These are phyloP conservation scores for Anthoceros angustus DNA, from an alignment of 225 moss, liverwort and hornwort genomes.

Conservation along the genomic window DNA sequence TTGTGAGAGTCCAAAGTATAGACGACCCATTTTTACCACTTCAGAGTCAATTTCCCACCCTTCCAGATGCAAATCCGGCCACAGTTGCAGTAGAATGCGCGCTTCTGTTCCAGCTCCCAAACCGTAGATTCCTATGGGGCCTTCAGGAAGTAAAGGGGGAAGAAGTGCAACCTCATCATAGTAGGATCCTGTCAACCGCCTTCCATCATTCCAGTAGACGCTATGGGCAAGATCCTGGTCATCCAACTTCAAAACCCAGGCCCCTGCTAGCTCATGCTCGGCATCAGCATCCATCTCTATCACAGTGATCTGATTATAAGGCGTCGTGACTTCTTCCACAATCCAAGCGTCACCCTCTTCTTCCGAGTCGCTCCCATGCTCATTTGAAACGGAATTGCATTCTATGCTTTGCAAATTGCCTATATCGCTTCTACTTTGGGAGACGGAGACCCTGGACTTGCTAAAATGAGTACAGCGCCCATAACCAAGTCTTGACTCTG, in stretches of 20 bases:
- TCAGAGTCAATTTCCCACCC: slow-evolving; percentile 56
- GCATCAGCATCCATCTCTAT: slow-evolving; percentile 27
- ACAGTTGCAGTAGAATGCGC: slow-evolving; percentile 33
- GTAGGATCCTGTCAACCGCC: slow-evolving; percentile 30
- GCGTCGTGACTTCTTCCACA: slow-evolving; percentile 26
- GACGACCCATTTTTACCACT: slow-evolving; percentile 36
- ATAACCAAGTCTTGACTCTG: no score
- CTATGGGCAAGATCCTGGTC: slow-evolving; percentile 30
- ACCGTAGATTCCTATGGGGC: slow-evolving; percentile 33
- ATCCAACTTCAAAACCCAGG: slow-evolving; percentile 35
- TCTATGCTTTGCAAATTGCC: no score
- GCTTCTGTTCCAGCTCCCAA: slow-evolving; percentile 38
- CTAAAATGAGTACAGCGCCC: no score
- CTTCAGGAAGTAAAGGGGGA: slow-evolving; percentile 32
- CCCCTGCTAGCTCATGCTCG: slow-evolving; percentile 39
- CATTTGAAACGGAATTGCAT: no score
- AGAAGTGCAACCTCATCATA: slow-evolving; percentile 34
- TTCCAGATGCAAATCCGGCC: slow-evolving; percentile 34
- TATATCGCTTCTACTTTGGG: no score
- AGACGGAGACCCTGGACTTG: no score
- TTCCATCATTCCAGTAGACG: slow-evolving; percentile 31
- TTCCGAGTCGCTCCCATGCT: background rate
- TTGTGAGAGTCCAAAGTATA: slow-evolving; percentile 37
- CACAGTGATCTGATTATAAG: slow-evolving; percentile 35
- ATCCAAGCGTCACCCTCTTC: slow-evolving; percentile 37